Conservation (phyloP, 331 rosid species). For the Telfairia occidentalis region DNA sequence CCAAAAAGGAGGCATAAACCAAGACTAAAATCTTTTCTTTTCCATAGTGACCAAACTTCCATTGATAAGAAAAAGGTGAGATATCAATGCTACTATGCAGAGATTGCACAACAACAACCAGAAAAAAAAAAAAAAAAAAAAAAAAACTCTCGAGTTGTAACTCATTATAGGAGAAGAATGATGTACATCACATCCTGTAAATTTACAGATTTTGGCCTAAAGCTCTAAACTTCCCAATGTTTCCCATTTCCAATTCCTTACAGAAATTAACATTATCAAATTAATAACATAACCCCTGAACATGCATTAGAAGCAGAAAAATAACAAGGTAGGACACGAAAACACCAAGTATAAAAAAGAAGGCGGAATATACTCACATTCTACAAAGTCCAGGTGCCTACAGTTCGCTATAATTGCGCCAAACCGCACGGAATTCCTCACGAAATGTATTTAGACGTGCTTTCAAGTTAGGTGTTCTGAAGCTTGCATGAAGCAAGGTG, state of each 20-base stretch:
- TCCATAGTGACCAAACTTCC: background rate
- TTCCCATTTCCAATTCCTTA: background rate
- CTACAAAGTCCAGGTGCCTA: conserved; percentile 35
- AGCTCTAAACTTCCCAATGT: background rate
- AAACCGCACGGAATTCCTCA: conserved; percentile 94
- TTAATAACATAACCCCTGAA: background rate
- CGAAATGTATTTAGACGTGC: conserved; percentile 97
- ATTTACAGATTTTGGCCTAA: background rate
- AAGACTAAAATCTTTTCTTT: background rate
- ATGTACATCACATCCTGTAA: background rate
- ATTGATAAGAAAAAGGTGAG: background rate
- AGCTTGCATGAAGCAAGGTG: conserved; percentile 85
- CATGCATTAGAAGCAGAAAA: background rate
- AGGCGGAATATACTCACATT: conserved; percentile 36
- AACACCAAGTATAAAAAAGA: background rate
- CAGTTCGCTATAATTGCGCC: conserved; percentile 99
- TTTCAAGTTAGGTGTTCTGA: conserved; percentile 95
- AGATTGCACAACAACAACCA: no score
- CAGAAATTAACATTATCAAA: background rate
- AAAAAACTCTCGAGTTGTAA: background rate
- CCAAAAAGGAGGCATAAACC: background rate
- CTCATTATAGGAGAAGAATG: background rate
- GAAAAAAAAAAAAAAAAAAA: background rate
- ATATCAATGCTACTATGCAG: background rate
- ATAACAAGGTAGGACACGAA: background rate